These are phyloP conservation scores for Closterium sp. DNA, from an alignment of 139 green algal species.

Conservation along the genomic window DNA sequence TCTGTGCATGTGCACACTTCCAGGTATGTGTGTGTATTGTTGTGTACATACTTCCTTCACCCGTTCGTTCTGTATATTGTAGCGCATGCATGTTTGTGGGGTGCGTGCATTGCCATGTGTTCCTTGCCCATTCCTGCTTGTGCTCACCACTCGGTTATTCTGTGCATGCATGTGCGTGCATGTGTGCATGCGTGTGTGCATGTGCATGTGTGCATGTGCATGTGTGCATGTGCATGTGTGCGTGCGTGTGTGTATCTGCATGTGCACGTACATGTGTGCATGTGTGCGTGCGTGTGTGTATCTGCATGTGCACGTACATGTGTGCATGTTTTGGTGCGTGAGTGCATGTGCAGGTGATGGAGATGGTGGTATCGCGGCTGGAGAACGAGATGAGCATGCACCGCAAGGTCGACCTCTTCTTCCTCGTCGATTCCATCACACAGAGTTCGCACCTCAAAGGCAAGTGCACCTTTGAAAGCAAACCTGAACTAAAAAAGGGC, in stretches of 20 bases:
- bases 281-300: not conserved
- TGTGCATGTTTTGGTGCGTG: not conserved
- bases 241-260: not conserved
- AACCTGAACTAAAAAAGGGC: no score
- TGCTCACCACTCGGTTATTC: no score
- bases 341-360: slow-evolving; percentile 16
- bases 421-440: slow-evolving; percentile 38
- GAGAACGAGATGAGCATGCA: slow-evolving; percentile 22
- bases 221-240: not conserved
- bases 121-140: no score
- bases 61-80: no score
- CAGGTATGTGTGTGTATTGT: no score
- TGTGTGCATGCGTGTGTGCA: not conserved
- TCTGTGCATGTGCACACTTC: no score
- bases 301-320: not conserved
- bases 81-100: no score
- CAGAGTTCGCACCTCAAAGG: slow-evolving; percentile 13
- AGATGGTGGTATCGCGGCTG: slow-evolving; percentile 17
- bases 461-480: not conserved
- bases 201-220: not conserved
- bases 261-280: not conserved
- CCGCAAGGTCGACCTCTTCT: slow-evolving; percentile 32
- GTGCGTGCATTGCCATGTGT: no score
- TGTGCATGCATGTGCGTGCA: no score
- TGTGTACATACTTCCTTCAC: no score